These are phyloP conservation scores for Podospora appendiculata DNA, from an alignment of 495 filamentous ascomycete genomes.

Conservation along the genomic window DNA sequence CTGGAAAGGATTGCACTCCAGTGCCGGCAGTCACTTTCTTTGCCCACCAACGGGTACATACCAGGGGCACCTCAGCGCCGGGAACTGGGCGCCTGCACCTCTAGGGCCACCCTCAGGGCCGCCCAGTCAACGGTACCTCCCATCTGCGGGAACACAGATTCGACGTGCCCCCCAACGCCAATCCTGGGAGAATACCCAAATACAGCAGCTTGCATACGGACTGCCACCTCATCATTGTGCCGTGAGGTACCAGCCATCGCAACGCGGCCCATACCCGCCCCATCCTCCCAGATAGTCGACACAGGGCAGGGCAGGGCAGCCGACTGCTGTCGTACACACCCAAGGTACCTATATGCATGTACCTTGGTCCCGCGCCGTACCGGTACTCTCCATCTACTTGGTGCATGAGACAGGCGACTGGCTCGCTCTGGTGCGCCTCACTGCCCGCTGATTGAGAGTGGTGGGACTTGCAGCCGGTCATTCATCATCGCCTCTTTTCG, in stretches of 20 bases:
- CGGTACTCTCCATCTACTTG: slow-evolving; percentile 22
- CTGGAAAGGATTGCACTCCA: slow-evolving; percentile 4
- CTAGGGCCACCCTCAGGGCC: not conserved
- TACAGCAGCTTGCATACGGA: slow-evolving; percentile 26
- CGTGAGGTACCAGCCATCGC: slow-evolving; percentile 23
- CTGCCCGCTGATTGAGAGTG: slow-evolving; percentile 23
- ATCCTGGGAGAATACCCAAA: slow-evolving; percentile 19
- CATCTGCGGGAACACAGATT: slow-evolving; percentile 5
- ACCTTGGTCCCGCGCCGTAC: slow-evolving; percentile 26
- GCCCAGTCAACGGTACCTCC: not conserved
- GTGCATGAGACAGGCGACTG: slow-evolving; percentile 11
- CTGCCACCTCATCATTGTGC: slow-evolving; percentile 29
- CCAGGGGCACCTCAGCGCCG: not conserved
- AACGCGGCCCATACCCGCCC: slow-evolving; percentile 25
- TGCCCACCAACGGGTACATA: no score
- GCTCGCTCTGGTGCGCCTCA: slow-evolving; percentile 12
- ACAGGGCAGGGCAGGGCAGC: not conserved
- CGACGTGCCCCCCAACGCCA: slow-evolving; percentile 13
- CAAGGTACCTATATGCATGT: slow-evolving; percentile 15
- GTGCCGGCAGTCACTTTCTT: slow-evolving; percentile 1
- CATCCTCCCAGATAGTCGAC: slow-evolving; percentile 19
- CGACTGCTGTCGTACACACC: not conserved
- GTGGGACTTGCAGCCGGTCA: slow-evolving; percentile 13
- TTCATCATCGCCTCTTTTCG: slow-evolving; percentile 8
- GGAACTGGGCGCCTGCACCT: not conserved